Evolutionary conservation across 1,284 basidiomycete genomes (phyloP), one percentile per base, ranked within the genome.

Genomic region (Mrakiaceae sp.): DNA sequence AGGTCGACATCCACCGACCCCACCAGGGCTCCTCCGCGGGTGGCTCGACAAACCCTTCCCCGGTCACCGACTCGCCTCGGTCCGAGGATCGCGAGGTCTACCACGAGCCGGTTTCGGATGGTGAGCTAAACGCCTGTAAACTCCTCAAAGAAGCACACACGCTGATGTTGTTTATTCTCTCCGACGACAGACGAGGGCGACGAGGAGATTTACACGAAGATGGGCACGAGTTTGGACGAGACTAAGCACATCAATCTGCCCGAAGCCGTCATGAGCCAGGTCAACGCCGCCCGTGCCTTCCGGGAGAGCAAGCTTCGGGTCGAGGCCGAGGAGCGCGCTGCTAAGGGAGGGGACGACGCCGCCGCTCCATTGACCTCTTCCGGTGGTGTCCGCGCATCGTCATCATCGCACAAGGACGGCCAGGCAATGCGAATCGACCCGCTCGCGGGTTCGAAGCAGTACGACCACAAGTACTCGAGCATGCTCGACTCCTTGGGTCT

Each of bases 161-260:
- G 27, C 27, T 27, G 27, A 27, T 27, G 27, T 27, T 27, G 27
- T 27, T 27, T 27, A 27, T 27, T 27, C 27, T 90, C 5, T 94
- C 90, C 2, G 93, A 96, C 73, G 93, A 90, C 52, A 27, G 90
- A 92, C 71, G 88, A 89, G 52, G 74, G 74, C 43, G 78, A 95
- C 66, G 87, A 89, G 69, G 82, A 81, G 59, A 83, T 84, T 71
- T 82, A 86, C 53, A 72, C 84, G 43, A 79, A 80, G 2, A 83
- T 86, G 62, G 87, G 89, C 2, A 64, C 65, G n/a, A 51, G 60
- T 58, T 80, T 75, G 63, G 87, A 94, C 70, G 92, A 96, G 74
- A 83, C 84, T 68, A 84, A 83, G 67, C 83, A 87, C 55, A 86
- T 87, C 1, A 86, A 90, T 16, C 78, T 96, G 50, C 83, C 84